Base-by-base conservation (phyloP, 2,329 filamentous ascomycete species). In the Dactylellina parvicollis region DNA sequence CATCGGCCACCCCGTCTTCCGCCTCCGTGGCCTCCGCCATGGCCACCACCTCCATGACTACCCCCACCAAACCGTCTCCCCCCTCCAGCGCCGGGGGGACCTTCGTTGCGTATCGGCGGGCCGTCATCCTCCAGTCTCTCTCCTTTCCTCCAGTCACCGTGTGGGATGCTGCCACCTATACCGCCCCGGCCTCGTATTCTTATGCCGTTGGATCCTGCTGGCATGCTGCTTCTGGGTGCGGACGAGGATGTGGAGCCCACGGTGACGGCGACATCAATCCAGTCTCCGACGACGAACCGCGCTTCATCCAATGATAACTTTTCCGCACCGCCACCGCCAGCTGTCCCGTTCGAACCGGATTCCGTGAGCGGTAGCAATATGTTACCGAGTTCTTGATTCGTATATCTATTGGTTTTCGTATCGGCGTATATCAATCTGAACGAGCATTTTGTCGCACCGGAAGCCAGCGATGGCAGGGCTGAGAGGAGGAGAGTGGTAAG, bases 401-500 rank as follows among this genome's bases (percentile, higher is more conserved):
- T 84, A 81, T 90, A 96, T 30, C 89, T 86, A 9, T 80, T 75
- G 61, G 81, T 78, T 56, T 84, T 81, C 22, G 90, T 87, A 80
- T 96, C 92, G 1, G 91, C 90, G 79, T 90, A 96, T 60, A 97
- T 87, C 16, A 96, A 86, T 50, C 93, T 90, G 82, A 95, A 98
- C 73, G 88, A 88, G n/a, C 97, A 85, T 60, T 94, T 88, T 7
- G 92, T 94, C 73, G 94, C 91, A 36, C 85, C 83, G 0, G 92
- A 92, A 1, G 96, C 85, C 18, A 92, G 82, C 1, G 84, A 82
- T 0, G 91, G 90, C 0, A 91, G 84, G 0, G 89, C 85, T 55
- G 87, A 86, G 26, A 88, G 87, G 65, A 98, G 86, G 60, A 94
- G 88, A 65, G 91, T 87, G 20, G 90, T 89, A 34, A 98, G 87